These are phyloP conservation scores for Litsea cubeba DNA, from an alignment of 164 flowering plant genomes.

Conservation along the genomic window DNA sequence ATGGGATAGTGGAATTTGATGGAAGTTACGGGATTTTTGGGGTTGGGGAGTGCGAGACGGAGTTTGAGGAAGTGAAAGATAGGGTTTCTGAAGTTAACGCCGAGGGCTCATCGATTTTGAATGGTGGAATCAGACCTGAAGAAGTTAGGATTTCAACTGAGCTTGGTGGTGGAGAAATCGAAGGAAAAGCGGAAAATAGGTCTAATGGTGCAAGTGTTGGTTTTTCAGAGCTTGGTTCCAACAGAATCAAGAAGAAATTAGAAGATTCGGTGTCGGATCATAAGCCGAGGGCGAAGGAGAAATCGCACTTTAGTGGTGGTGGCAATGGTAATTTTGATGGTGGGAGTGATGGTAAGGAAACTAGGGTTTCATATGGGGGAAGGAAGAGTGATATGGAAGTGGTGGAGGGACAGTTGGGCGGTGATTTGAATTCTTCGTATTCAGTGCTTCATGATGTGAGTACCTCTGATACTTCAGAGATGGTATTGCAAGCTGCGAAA, in stretches of 20 bases:
- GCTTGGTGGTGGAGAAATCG: slow-evolving; percentile 11
- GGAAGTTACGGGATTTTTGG: neutral
- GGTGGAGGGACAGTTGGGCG: neutral
- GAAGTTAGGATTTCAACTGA: slow-evolving; percentile 4
- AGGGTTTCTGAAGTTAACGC: neutral
- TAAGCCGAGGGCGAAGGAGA: neutral
- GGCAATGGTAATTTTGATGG: slow-evolving; percentile 1
- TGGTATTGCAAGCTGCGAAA: neutral
- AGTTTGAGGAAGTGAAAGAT: neutral
- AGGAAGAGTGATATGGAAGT: neutral
- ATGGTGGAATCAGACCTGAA: neutral
- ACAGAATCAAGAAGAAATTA: neutral
- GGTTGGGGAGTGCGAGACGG: neutral
- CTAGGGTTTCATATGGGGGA: slow-evolving; percentile 8
- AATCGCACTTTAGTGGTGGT: neutral
- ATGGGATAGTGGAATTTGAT: neutral
- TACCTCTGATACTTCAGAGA: neutral
- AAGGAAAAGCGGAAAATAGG: slow-evolving; percentile 18
- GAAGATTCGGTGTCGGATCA: slow-evolving; percentile 6
- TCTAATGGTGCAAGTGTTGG: slow-evolving; percentile 6
- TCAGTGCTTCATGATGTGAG: slow-evolving; percentile 9
- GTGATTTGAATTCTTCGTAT: slow-evolving; percentile 4
- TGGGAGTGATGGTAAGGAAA: neutral
- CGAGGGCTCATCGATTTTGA: neutral
- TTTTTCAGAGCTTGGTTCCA: slow-evolving; percentile 2